These are phyloP conservation scores for Candida tropicalis DNA, from an alignment of 1,139 yeast species.

Conservation along the genomic window DNA sequence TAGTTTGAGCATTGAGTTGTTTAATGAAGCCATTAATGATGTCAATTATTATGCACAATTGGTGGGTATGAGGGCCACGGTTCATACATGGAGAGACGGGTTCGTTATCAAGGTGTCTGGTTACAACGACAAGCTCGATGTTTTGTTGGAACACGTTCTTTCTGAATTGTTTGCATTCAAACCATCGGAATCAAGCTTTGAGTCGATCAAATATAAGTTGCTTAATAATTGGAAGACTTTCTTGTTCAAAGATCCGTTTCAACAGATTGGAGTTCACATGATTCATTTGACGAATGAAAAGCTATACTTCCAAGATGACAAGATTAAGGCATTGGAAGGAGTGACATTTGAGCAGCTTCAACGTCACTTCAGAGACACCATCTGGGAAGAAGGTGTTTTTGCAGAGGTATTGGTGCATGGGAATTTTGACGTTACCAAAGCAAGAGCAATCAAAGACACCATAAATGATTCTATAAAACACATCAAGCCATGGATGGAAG, in stretches of 20 bases:
- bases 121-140: slow-evolving; percentile 77
- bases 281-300: slow-evolving; percentile 69
- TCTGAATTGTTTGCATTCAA: slow-evolving; percentile 51
- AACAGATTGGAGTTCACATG: slow-evolving; percentile 68
- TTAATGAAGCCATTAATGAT: slow-evolving; percentile 78
- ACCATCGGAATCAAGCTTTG: slow-evolving; percentile 62
- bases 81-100: slow-evolving; percentile 70
- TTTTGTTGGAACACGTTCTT: slow-evolving; percentile 62
- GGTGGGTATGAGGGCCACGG: slow-evolving; percentile 69
- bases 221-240: slow-evolving; percentile 67
- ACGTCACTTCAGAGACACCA: slow-evolving; percentile 39
- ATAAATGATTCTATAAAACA: slow-evolving; percentile 24
- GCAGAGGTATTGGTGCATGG: slow-evolving; percentile 80
- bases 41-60: slow-evolving; percentile 80
- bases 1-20: slow-evolving; percentile 63
- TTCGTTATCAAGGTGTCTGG: slow-evolving; percentile 70
- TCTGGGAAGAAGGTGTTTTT: slow-evolving; percentile 54
- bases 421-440: slow-evolving; percentile 62
- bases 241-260: slow-evolving; percentile 74
- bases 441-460: slow-evolving; percentile 32
- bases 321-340: slow-evolving; percentile 50
- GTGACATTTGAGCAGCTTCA: slow-evolving; percentile 54
- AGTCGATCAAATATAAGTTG: slow-evolving; percentile 63
- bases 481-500: slow-evolving; percentile 40
- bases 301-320: slow-evolving; percentile 66